phyloP scores from a whole-genome alignment of 352 stramenopile genomes.

The Globisporangium parvum region DNA sequence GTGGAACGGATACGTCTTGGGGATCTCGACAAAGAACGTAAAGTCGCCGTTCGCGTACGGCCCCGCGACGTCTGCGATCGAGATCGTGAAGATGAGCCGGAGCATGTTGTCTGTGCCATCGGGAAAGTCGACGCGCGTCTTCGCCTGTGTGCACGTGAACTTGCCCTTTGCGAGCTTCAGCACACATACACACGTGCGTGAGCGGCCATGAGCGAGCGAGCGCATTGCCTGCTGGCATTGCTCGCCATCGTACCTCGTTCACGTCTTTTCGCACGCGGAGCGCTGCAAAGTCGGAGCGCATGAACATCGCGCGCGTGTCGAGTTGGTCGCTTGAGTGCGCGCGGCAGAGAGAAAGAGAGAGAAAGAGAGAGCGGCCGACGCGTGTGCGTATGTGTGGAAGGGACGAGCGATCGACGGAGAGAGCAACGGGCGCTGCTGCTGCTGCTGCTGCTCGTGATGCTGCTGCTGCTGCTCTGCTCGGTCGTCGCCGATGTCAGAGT shows the following conservation, averaged over 20 bases:
- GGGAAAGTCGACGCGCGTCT: slow-evolving; percentile 77
- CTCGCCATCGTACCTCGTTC: slow-evolving; percentile 51
- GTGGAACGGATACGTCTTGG: slow-evolving; percentile 84
- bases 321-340: no score
- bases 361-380: no score
- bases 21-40: slow-evolving; percentile 83
- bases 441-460: neutral
- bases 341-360: no score
- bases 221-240: neutral
- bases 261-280: slow-evolving; percentile 82
- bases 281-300: slow-evolving; percentile 72
- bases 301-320: slow-evolving; percentile 31
- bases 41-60: slow-evolving; percentile 85
- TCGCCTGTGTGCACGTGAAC: slow-evolving; percentile 71
- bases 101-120: slow-evolving; percentile 81
- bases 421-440: no score
- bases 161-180: slow-evolving; percentile 64
- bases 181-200: neutral
- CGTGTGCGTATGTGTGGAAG: neutral
- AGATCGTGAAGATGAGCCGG: slow-evolving; percentile 73
- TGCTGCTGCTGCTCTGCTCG: no score
- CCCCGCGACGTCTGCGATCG: slow-evolving; percentile 58
- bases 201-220: neutral
- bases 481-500: no score
- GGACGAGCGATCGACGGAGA: no score